A percentile compares a stretch with the other conserved stretches of the same genome.
Conservation (phyloP, 306 rosid species). For the Cyamopsis tetragonoloba region DNA sequence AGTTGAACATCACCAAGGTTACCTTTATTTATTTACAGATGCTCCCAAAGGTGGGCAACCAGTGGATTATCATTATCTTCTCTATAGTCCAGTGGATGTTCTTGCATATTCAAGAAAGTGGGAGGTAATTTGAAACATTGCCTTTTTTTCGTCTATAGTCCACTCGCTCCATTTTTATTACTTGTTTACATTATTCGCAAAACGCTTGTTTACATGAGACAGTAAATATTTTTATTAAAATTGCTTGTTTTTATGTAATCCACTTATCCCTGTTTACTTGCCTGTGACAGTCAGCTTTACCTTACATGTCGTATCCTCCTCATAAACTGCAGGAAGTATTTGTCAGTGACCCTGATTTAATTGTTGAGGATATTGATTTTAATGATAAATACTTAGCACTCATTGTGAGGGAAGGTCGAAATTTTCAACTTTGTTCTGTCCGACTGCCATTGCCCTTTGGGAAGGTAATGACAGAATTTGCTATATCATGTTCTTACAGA, state of each 20-base stretch:
- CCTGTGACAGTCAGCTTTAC: background rate
- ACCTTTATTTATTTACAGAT: conserved; percentile 79
- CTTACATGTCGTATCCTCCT: conserved; percentile 7
- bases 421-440: conserved; percentile 69
- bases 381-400: conserved; percentile 66
- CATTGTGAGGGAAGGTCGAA: conserved; percentile 56
- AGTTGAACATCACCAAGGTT: conserved; percentile 80
- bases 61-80: conserved; percentile 80
- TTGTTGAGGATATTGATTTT: conserved; percentile 77
- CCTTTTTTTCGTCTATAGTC: background rate
- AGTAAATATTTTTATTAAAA: background rate
- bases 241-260: background rate
- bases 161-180: background rate
- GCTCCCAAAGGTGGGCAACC: conserved; percentile 60
- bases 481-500: conserved; percentile 15
- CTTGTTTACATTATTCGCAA: background rate
- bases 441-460: conserved; percentile 60
- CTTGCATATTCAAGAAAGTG: conserved; percentile 58
- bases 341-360: conserved; percentile 41
- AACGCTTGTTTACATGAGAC: background rate
- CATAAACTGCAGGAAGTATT: conserved; percentile 61
- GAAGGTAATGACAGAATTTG: conserved; percentile 51
- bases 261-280: conserved; percentile 7
- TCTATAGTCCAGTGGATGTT: conserved; percentile 48
- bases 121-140: conserved; percentile 64